Conservation (phyloP, 176 grass and related monocot genomes). For the Triticum dicoccoides region DNA sequence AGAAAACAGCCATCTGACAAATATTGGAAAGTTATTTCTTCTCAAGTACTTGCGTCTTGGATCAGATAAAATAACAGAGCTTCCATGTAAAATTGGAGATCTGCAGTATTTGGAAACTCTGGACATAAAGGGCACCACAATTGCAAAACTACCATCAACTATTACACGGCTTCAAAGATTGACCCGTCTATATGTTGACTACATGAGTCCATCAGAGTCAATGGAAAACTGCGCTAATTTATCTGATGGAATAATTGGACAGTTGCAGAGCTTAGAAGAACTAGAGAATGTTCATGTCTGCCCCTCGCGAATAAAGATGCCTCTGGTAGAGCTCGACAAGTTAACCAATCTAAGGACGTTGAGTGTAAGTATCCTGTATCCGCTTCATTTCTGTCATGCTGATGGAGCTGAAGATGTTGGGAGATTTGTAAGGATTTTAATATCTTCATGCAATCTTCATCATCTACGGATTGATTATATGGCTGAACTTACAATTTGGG, state of each 20-base stretch:
- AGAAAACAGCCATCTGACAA: not conserved
- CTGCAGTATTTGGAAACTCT: not conserved
- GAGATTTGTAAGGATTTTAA: not conserved
- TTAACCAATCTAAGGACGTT: slow-evolving; percentile 5
- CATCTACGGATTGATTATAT: not conserved
- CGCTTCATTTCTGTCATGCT: too few relatives aligned
- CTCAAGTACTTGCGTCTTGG: not conserved
- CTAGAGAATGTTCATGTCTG: not conserved
- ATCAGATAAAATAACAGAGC: not conserved
- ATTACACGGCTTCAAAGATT: not conserved
- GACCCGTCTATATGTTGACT: not conserved
- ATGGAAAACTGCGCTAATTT: too few relatives aligned
- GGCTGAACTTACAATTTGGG: too few relatives aligned
- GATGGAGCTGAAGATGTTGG: not conserved
- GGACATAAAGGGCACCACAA: not conserved
- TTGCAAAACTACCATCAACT: not conserved
- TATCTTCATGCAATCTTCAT: not conserved
- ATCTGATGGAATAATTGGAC: not conserved
- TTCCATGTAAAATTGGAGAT: not conserved
- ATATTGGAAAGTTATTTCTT: not conserved
- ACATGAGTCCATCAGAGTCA: not conserved
- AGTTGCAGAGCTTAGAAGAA: not conserved
- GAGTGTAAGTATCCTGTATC: too few relatives aligned
- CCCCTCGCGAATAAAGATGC: not conserved
- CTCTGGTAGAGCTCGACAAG: not conserved